Percentiles rank a stretch among this genome's conserved stretches.
Conservation (phyloP, 768 basidiomycete species). For the Lactarius hatsudake region DNA sequence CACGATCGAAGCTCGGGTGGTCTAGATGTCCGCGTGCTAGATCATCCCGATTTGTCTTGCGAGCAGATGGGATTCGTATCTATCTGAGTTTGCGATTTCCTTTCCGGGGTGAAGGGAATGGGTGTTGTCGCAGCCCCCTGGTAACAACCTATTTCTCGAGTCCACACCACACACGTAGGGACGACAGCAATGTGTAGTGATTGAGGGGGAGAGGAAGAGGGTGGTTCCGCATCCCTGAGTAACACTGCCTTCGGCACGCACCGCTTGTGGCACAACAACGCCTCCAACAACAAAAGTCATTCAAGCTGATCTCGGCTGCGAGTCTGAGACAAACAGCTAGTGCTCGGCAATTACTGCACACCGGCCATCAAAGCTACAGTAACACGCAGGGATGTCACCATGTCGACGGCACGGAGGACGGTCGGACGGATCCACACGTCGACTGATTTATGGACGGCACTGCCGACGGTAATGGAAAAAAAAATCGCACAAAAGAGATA, state of each 20-base stretch:
- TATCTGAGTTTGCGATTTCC: constrained; percentile 12
- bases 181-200: not conserved
- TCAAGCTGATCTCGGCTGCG: constrained; percentile 13
- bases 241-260: not conserved
- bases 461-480: not conserved
- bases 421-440: not conserved
- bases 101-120: not conserved
- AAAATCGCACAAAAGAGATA: not conserved
- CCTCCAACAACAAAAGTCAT: not conserved
- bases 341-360: not conserved
- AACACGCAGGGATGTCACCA: constrained; percentile 14
- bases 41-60: not conserved
- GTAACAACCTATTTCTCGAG: not conserved
- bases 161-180: not conserved
- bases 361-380: constrained; percentile 13
- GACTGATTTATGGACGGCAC: not conserved
- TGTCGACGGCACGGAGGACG: constrained; percentile 12
- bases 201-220: too few relatives aligned
- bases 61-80: constrained; percentile 16
- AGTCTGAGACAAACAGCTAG: not conserved
- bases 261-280: not conserved
- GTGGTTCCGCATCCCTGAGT: not conserved
- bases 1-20: constrained; percentile 8
- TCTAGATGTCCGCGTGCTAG: not conserved
- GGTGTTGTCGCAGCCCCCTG: not conserved